A percentile compares a stretch with the other conserved stretches of the same genome.
These are phyloP conservation scores for Clonostachys solani DNA, from an alignment of 2,329 filamentous ascomycete genomes.

Conservation along the genomic window DNA sequence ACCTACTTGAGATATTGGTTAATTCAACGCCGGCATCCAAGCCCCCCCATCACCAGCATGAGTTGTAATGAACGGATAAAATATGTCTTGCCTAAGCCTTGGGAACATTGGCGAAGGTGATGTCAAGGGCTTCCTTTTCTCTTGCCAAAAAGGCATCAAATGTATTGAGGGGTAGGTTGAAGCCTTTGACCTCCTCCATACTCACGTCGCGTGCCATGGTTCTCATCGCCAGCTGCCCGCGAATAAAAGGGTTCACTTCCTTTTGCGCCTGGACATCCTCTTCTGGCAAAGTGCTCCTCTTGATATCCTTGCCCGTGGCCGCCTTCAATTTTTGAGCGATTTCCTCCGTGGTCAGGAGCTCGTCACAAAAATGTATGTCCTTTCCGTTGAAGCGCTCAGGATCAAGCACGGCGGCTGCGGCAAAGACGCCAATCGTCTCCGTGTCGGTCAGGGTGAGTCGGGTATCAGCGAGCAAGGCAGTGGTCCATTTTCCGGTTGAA, in stretches of 20 bases:
- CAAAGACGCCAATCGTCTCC: slow-evolving; percentile 41
- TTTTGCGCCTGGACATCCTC: slow-evolving; percentile 30
- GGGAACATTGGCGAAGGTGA: slow-evolving; percentile 9
- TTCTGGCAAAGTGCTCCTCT: slow-evolving; percentile 29
- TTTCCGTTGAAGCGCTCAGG: slow-evolving; percentile 31
- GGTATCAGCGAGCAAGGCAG: slow-evolving; percentile 25
- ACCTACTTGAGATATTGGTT: no score
- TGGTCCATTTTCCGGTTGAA: slow-evolving; percentile 27
- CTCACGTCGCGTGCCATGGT: slow-evolving; percentile 13
- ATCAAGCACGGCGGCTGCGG: slow-evolving; percentile 34
- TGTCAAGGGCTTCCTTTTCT: slow-evolving; percentile 24
- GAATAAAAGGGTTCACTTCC: slow-evolving; percentile 27
- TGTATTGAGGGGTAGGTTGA: slow-evolving; percentile 32
- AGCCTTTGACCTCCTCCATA: slow-evolving; percentile 23
- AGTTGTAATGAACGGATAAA: no score
- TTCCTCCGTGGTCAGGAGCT: slow-evolving; percentile 27
- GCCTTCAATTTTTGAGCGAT: slow-evolving; percentile 27
- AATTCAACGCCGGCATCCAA: no score
- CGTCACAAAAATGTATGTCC: slow-evolving; percentile 33
- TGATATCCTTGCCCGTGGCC: slow-evolving; percentile 26
- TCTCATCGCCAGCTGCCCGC: slow-evolving; percentile 26
- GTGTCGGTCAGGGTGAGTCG: slow-evolving; percentile 37
- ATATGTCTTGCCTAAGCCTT: no score
- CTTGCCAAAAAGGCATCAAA: slow-evolving; percentile 36
- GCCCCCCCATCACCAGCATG: no score